These are phyloP conservation scores for Geopyxis carbonaria DNA, from an alignment of 495 filamentous ascomycete genomes.

Conservation along the genomic window DNA sequence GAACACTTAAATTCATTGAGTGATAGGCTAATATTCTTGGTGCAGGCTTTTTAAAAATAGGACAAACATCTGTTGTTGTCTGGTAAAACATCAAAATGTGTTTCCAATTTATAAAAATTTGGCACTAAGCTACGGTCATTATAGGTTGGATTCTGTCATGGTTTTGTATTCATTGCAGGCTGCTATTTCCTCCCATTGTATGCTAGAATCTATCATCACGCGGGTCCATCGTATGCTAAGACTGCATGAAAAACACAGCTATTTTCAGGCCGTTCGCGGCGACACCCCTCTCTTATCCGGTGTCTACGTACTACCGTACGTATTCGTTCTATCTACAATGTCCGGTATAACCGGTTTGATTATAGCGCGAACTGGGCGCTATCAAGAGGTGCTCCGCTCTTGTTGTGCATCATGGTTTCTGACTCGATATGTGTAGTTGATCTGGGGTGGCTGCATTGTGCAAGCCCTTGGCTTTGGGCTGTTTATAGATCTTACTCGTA, in stretches of 20 bases:
- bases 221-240: no score
- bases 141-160: constrained; percentile 50
- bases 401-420: no score
- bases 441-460: constrained; percentile 39
- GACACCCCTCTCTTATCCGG: constrained; percentile 57
- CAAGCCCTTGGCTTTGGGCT: constrained; percentile 51
- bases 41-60: constrained; percentile 40
- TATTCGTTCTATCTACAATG: constrained; percentile 47
- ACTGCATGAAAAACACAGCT: no score
- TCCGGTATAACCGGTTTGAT: constrained; percentile 48
- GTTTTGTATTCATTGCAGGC: constrained; percentile 55
- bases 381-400: constrained; percentile 23
- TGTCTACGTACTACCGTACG: constrained; percentile 62
- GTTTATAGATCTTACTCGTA: constrained; percentile 39
- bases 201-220: no score
- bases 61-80: constrained; percentile 37
- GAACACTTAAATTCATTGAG: no score
- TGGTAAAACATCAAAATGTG: constrained; percentile 3
- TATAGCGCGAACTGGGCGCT: constrained; percentile 52
- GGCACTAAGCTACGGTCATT: constrained; percentile 8
- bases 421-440: no score
- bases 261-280: constrained; percentile 61
- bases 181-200: constrained; percentile 61
- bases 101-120: background rate
- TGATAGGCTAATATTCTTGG: no score